Percentiles rank a stretch among this genome's conserved stretches.
These are phyloP conservation scores for Conoideocrella luteorostrata DNA, from an alignment of 2,329 filamentous ascomycete genomes.

Conservation along the genomic window DNA sequence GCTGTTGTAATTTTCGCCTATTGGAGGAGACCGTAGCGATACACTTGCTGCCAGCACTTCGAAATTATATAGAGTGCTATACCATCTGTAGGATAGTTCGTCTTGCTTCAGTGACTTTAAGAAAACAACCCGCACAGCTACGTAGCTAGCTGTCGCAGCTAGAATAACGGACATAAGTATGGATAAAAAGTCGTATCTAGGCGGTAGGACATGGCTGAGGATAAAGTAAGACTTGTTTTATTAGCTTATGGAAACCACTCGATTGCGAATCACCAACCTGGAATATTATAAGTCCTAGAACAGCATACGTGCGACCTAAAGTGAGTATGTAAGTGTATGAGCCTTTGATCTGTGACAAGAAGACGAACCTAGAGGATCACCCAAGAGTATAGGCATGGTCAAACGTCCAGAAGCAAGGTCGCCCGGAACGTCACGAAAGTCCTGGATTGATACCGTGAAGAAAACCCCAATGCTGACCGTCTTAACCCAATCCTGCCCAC, in stretches of 20 bases:
- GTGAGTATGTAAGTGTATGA: not conserved
- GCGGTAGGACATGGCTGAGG: not conserved
- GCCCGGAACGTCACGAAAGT: slow-evolving; percentile 1
- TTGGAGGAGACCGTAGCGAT: not conserved
- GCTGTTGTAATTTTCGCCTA: not conserved
- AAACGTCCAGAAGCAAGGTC: not conserved
- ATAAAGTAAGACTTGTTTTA: slow-evolving; percentile 1
- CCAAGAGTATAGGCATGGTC: not conserved
- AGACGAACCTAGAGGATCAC: not conserved
- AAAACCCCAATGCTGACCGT: not conserved
- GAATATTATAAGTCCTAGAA: not conserved
- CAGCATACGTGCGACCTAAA: not conserved
- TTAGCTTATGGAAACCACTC: too few relatives aligned
- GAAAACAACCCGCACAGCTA: not conserved
- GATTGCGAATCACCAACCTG: too few relatives aligned
- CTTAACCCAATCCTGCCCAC: not conserved
- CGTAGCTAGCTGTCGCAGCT: not conserved
- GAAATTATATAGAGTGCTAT: not conserved
- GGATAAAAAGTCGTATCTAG: not conserved
- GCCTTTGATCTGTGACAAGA: not conserved
- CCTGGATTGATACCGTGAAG: not conserved
- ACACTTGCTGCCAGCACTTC: slow-evolving; percentile 1
- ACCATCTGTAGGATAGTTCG: not conserved
- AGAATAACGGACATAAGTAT: not conserved
- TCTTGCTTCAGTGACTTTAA: not conserved